Percentiles rank a stretch among this genome's conserved stretches.
Evolutionary conservation across 225 moss, liverwort and hornwort species (phyloP).

Genomic region (Lunularia cruciata): DNA sequence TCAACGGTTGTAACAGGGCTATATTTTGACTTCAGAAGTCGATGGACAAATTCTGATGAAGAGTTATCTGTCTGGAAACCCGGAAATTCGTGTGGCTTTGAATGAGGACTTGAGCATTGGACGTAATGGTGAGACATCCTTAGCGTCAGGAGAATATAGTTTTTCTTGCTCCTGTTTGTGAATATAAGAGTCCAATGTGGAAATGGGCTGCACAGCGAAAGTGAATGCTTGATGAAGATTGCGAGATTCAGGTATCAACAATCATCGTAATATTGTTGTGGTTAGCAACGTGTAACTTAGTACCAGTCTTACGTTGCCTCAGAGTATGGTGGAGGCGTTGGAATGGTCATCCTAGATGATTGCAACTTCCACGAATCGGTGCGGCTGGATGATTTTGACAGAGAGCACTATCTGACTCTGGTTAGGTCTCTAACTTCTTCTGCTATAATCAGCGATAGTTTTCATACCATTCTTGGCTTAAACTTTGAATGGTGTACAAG

Average conservation of each 20-base stretch:
- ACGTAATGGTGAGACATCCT: conserved; percentile 46
- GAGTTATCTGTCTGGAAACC: conserved; percentile 93
- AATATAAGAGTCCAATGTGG: neutral
- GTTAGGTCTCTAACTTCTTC: conserved; percentile 43
- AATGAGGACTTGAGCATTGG: conserved; percentile 93
- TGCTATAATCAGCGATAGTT: too few relatives aligned
- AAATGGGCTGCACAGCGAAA: neutral
- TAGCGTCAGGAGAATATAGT: too few relatives aligned
- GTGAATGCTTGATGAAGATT: neutral
- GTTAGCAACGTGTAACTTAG: neutral
- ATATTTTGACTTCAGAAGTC: conserved; percentile 95
- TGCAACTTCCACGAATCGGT: conserved; percentile 99
- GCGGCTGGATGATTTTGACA: conserved; percentile 88
- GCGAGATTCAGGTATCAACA: neutral
- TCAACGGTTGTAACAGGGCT: conserved; percentile 58
- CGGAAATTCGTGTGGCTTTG: conserved; percentile 93
- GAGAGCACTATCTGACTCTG: conserved; percentile 86
- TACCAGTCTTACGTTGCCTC: conserved; percentile 30
- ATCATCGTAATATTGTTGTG: neutral
- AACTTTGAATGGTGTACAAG: too few relatives aligned
- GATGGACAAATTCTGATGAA: conserved; percentile 99
- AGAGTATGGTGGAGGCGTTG: conserved; percentile 73
- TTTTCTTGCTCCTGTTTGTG: neutral
- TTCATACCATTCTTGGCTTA: too few relatives aligned
- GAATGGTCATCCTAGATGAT: conserved; percentile 86